Evolutionary conservation across 176 grass and related monocot species (phyloP).

Genomic region (Saccharum spontaneum): DNA sequence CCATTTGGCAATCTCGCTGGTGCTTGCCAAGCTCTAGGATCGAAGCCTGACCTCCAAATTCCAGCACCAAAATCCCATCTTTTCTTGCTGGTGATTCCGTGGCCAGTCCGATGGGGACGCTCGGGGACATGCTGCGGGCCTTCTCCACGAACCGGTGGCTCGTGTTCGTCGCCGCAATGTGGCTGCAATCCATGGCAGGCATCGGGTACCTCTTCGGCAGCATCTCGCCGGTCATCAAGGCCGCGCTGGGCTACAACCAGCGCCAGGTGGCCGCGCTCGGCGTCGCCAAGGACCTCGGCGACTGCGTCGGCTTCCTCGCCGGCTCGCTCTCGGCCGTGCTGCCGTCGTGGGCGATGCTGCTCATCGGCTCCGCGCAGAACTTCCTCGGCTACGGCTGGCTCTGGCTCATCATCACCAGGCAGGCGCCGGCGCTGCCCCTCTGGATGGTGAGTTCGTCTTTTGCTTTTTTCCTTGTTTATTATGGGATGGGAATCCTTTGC

Average conservation of each 20-base stretch:
- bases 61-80: conserved; percentile 24
- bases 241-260: conserved; percentile 84
- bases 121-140: conserved; percentile 37
- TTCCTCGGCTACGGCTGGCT: conserved; percentile 76
- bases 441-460: not conserved
- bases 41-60: not conserved
- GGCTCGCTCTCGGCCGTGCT: conserved; percentile 68
- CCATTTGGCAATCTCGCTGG: not conserved
- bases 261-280: conserved; percentile 76
- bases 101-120: conserved; percentile 43
- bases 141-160: conserved; percentile 82
- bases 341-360: conserved; percentile 64
- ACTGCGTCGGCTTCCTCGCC: conserved; percentile 84
- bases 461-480: not conserved
- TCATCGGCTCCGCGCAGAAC: conserved; percentile 58
- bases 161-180: conserved; percentile 92
- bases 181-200: conserved; percentile 89
- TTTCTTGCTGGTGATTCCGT: not conserved
- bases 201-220: conserved; percentile 90
- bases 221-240: conserved; percentile 82
- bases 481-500: not conserved
- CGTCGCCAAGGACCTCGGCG: conserved; percentile 89
- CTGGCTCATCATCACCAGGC: conserved; percentile 63
- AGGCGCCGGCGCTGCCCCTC: conserved; percentile 52
- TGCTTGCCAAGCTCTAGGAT: not conserved